Base-by-base conservation (phyloP, 2,329 filamentous ascomycete genomes). In the Microsporum ferrugineum region DNA sequence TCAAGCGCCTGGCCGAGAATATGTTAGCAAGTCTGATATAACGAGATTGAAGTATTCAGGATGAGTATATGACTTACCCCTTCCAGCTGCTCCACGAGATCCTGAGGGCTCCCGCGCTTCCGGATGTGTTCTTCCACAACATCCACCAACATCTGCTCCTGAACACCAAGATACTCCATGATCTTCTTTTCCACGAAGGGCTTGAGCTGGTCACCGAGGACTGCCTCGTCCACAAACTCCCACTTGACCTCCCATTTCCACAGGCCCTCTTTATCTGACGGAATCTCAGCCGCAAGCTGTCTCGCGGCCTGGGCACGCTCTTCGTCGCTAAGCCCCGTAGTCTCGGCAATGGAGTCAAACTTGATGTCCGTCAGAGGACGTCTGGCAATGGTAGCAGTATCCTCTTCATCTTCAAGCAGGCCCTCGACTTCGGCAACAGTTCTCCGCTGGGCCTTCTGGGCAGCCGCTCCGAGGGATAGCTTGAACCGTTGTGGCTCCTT, bases 141-240 rank as follows among this genome's bases (percentile, higher is more conserved):
- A 71, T 96, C 91, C 36, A 99, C 91, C 56, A 99, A 79, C 77
- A 96, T 86, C 76, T 97, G 89, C 73, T 99, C 94, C 75, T 97
- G 91, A 62, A 99, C 88, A 63, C 95, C 95, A 57, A 99, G 82
- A 68, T 94, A 95, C 75, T 99, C 94, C 63, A 99, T 87, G 67
- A 97, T 89, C 81, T 97, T 99, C 82, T 95, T 95, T 79, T 96
- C 91, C 61, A 97, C 89, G 76, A 96, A 99, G 34, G 92, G 91
- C 69, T 88, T 85, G 67, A 99, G 84, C 72, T 96, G 91, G 65
- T 95, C 88, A 63, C 84, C 83, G 63, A 97, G 84, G 47, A 94
- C 82, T 14, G 82, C 80, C 63, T 94, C 87, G 71, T 95, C 89
- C 71, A 99, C 81, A 74, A 86, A 89, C 58, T 95, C 88, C 94